A percentile compares a stretch with the other conserved stretches of the same genome.
Conservation (phyloP, 768 basidiomycete species). For the Russula ochroleuca region DNA sequence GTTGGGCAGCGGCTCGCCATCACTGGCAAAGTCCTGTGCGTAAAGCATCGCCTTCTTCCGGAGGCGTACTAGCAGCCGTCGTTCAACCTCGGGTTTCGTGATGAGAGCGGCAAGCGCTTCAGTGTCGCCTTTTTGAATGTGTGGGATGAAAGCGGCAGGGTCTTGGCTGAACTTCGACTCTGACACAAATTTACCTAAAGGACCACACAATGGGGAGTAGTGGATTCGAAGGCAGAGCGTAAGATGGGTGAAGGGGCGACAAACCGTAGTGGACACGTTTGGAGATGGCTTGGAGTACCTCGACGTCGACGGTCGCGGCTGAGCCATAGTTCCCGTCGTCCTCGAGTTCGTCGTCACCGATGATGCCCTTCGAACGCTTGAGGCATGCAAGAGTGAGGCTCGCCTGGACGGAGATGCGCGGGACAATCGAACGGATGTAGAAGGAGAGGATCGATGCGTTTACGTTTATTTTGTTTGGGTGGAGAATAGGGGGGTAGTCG, state of each 20-base stretch:
- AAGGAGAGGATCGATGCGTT: conserved; percentile 85
- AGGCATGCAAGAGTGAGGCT: conserved; percentile 60
- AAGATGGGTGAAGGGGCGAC: conserved; percentile 27
- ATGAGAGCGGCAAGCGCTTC: conserved; percentile 79
- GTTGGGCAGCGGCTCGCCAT: conserved; percentile 50
- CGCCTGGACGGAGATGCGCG: conserved; percentile 75
- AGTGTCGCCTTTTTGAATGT: conserved; percentile 77
- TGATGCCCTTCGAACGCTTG: conserved; percentile 64
- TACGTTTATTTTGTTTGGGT: conserved; percentile 77
- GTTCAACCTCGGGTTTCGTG: conserved; percentile 96
- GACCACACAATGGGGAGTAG: conserved; percentile 1
- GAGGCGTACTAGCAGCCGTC: conserved; percentile 72
- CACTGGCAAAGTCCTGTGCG: conserved; percentile 77
- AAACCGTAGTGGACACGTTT: conserved; percentile 97
- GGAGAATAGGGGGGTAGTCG: conserved; percentile 69
- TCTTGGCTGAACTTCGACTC: conserved; percentile 92
- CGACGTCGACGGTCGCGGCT: conserved; percentile 90
- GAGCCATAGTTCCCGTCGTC: conserved; percentile 99
- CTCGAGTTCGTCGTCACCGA: conserved; percentile 64
- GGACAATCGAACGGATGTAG: conserved; percentile 85
- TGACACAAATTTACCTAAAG: conserved; percentile 93
- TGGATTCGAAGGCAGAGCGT: background rate
- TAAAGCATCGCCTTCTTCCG: conserved; percentile 75
- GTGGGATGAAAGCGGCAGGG: conserved; percentile 86
- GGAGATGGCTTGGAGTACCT: conserved; percentile 96